Base-by-base conservation (phyloP, 768 basidiomycete genomes). In the Gelatoporia subvermispora region DNA sequence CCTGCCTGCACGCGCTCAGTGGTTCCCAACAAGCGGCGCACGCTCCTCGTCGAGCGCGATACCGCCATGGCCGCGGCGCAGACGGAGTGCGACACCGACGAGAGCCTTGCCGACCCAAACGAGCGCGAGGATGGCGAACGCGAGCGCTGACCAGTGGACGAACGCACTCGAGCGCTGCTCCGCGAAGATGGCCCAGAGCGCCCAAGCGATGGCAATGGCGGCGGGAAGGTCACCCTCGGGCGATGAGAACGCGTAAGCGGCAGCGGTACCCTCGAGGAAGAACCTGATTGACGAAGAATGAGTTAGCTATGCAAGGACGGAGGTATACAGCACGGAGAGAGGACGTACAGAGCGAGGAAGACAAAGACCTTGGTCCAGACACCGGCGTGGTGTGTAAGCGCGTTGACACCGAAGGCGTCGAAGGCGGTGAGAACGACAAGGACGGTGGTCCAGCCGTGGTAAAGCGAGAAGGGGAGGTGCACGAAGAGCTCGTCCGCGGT, bases 281-380 rank as follows among this genome's bases (percentile, higher is more conserved):
- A 95, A 83, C 51, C 86, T 88, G 50, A 28, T 39, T 35, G 35
- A 43, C 24, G 51, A 1, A 35, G 25, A 46, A 42, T 54, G 31
- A 40, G 31, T 45, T 43, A 49, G 21, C 24, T 41, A 24, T 35
- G 31, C 35, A 18, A 18, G 8, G 11, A 41, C 25, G 35, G 9
- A n/a, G 25, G 46, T 17, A 25, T 35, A 42, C 16, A 49, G 56
- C 34, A 52, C 48, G 49, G 42, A 50, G 21, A 43, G 47, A 17
- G 23, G 4, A 71, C 85, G 60, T 68, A 89, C 82, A 95, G 72
- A 37, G 79, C 88, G 23, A 97, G 82, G 82, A 96, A 93, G 50
- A 93, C 95, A 57, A 94, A 92, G 62, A 95, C 84, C 62, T 94
- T 93, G 62, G 92, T 94, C 85, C 90, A 93, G 49, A 93, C 70